These are phyloP conservation scores for Ceratocystis diversiconidia DNA, from an alignment of 2,329 filamentous ascomycete species.

Conservation along the genomic window DNA sequence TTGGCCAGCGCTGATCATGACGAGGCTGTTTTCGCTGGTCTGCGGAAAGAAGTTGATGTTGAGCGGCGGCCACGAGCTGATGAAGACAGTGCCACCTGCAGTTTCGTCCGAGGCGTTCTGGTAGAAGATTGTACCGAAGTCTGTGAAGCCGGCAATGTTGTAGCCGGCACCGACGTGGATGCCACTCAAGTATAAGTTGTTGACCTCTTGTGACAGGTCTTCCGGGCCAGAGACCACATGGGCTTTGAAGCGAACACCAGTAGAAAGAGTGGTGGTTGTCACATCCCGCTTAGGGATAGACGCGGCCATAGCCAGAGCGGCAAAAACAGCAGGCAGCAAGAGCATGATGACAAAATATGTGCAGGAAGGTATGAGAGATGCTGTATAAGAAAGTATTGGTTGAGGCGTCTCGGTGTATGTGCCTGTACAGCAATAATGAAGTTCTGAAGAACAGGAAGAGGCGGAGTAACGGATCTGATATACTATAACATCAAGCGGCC, in stretches of 20 bases:
- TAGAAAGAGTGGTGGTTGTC: constrained; percentile 24
- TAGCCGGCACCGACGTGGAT: constrained; percentile 26
- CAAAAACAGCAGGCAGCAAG: constrained; percentile 6
- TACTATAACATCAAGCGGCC: not conserved
- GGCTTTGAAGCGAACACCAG: constrained; percentile 31
- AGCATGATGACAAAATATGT: constrained; percentile 8
- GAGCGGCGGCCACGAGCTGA: constrained; percentile 29
- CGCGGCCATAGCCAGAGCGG: constrained; percentile 8
- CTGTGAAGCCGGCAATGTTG: constrained; percentile 30
- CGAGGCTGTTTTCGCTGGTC: constrained; percentile 22
- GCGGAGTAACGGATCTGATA: not conserved
- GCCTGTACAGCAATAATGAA: not conserved
- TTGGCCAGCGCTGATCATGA: constrained; percentile 23
- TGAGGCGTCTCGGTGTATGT: not conserved
- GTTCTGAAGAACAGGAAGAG: not conserved
- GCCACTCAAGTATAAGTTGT: constrained; percentile 28
- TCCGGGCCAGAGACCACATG: constrained; percentile 25
- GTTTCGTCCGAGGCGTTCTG: constrained; percentile 33
- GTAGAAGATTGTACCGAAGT: constrained; percentile 35
- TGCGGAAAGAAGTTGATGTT: constrained; percentile 26
- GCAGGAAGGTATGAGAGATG: not conserved
- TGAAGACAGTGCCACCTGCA: constrained; percentile 23
- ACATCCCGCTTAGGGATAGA: constrained; percentile 21
- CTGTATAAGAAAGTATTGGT: not conserved
- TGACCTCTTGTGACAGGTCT: not conserved